Evolutionary conservation across 352 stramenopile species (phyloP).

Genomic region (Pythium biforme): DNA sequence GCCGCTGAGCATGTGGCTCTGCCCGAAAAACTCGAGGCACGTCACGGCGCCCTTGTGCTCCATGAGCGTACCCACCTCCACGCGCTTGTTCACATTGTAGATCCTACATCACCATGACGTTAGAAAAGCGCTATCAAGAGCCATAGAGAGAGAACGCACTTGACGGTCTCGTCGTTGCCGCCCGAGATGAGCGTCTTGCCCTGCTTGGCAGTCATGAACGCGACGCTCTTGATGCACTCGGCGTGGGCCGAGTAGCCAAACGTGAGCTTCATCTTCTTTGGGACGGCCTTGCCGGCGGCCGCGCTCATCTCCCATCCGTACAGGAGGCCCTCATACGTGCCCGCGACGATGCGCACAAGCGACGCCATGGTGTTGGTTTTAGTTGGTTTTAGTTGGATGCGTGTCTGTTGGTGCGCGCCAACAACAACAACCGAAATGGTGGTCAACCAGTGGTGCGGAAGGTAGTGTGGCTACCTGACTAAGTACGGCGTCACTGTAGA

Average conservation of each 20-base stretch:
- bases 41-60: constrained; percentile 86
- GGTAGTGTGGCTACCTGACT: constrained; percentile 7
- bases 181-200: constrained; percentile 83
- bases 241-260: constrained; percentile 83
- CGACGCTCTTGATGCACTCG: constrained; percentile 86
- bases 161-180: constrained; percentile 87
- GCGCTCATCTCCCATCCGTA: constrained; percentile 78
- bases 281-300: constrained; percentile 12
- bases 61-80: constrained; percentile 86
- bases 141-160: constrained; percentile 35
- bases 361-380: not conserved
- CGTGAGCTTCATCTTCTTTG: constrained; percentile 70
- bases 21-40: constrained; percentile 83
- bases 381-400: not conserved
- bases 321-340: constrained; percentile 85
- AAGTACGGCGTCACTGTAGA: constrained; percentile 27
- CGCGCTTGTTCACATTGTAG: constrained; percentile 87
- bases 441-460: constrained; percentile 21
- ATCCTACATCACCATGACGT: constrained; percentile 69
- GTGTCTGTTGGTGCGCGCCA: constrained; percentile 24
- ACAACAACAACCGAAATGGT: constrained; percentile 8
- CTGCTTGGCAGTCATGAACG: constrained; percentile 75
- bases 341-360: constrained; percentile 80
- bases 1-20: constrained; percentile 86
- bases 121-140: not conserved